Percentiles rank a stretch among this genome's conserved stretches.
Conservation (phyloP, 2,329 filamentous ascomycete species). For the Stromatinia cepivora region DNA sequence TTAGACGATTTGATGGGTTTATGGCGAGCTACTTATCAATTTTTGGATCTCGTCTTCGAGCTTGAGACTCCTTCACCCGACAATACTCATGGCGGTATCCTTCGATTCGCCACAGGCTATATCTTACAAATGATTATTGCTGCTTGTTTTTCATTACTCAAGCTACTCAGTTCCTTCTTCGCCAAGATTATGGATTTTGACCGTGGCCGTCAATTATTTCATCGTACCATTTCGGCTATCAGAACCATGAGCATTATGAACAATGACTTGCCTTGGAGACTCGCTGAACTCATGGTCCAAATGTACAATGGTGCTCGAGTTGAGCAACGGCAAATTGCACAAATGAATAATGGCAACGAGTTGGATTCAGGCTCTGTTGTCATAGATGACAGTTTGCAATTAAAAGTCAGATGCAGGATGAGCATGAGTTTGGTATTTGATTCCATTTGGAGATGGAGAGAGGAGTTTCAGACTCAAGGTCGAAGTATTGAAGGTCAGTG, state of each 20-base stretch:
- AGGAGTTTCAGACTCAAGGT: constrained; percentile 72
- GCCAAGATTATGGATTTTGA: constrained; percentile 69
- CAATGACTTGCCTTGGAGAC: constrained; percentile 76
- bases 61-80: constrained; percentile 54
- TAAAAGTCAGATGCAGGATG: constrained; percentile 80
- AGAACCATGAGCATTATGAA: constrained; percentile 71
- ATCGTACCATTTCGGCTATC: constrained; percentile 68
- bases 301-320: constrained; percentile 68
- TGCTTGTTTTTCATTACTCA: constrained; percentile 73
- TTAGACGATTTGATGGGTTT: constrained; percentile 73
- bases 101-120: constrained; percentile 71
- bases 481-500: constrained; percentile 68
- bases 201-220: constrained; percentile 67
- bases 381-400: constrained; percentile 69
- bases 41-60: constrained; percentile 60
- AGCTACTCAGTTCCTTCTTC: constrained; percentile 77
- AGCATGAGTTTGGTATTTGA: constrained; percentile 86
- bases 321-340: constrained; percentile 45
- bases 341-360: constrained; percentile 41
- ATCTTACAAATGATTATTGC: constrained; percentile 85
- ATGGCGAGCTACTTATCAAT: constrained; percentile 69
- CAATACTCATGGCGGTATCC: constrained; percentile 46
- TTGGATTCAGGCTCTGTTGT: constrained; percentile 41
- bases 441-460: constrained; percentile 82
- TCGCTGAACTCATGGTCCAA: constrained; percentile 83